Evolutionary conservation across 1,284 basidiomycete genomes (phyloP).

Genomic region (Irpex sp.): DNA sequence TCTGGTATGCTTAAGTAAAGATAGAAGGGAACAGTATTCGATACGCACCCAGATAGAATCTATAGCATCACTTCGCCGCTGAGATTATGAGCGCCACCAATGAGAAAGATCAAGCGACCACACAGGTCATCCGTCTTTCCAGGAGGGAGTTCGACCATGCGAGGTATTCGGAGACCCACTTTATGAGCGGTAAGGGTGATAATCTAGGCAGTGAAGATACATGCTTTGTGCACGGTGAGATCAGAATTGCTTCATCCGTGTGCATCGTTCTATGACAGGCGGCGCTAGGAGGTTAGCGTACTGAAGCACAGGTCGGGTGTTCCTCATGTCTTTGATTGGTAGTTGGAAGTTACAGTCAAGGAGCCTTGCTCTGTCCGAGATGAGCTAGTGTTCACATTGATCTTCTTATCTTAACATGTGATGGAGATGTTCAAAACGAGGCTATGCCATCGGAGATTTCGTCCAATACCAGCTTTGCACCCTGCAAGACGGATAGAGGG

Average conservation of each 20-base stretch:
- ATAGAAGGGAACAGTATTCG: not conserved
- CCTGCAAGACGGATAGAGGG: slow-evolving; percentile 24
- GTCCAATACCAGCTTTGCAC: slow-evolving; percentile 55
- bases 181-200: not conserved
- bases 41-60: not conserved
- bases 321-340: not conserved
- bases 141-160: too few species aligned
- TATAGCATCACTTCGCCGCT: too few species aligned
- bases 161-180: not conserved
- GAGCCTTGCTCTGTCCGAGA: not conserved
- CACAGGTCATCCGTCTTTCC: too few species aligned
- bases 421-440: slow-evolving; percentile 10
- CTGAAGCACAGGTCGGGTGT: not conserved
- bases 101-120: too few species aligned
- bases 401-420: not conserved
- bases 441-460: slow-evolving; percentile 34
- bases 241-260: not conserved
- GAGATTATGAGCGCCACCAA: too few species aligned
- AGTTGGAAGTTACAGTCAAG: not conserved
- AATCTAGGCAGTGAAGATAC: not conserved
- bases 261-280: not conserved
- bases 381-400: not conserved
- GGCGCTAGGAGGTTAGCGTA: not conserved
- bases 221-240: not conserved
- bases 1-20: slow-evolving; percentile 11